Percentiles rank a stretch among this genome's conserved stretches.
Conservation (phyloP, 768 basidiomycete genomes). For the Mycena amicta region DNA sequence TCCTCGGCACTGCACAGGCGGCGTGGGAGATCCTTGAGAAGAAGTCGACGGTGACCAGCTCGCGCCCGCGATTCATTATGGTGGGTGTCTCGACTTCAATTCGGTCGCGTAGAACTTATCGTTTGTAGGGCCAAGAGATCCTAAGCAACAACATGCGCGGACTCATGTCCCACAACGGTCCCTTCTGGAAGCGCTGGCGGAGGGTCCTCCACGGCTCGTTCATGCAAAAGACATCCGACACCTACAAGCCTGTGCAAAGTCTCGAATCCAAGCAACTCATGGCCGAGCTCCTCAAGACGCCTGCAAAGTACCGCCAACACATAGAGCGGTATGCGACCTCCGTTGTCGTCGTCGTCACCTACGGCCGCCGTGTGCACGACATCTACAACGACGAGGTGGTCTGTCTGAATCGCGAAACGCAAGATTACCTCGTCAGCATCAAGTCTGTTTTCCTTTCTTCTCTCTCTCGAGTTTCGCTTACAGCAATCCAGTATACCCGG, state of each 20-base stretch:
- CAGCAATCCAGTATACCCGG: conserved; percentile 42
- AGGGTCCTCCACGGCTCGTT: conserved; percentile 44
- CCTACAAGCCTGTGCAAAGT: conserved; percentile 49
- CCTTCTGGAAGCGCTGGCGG: conserved; percentile 51
- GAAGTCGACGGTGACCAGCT: conserved; percentile 49
- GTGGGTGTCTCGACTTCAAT: conserved; percentile 28
- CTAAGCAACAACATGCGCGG: conserved; percentile 49
- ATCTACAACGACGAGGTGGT: conserved; percentile 51
- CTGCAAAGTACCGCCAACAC: conserved; percentile 38
- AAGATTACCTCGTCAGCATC: conserved; percentile 29
- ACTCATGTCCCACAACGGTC: conserved; percentile 45
- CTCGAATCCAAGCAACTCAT: conserved; percentile 49
- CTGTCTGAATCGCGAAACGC: conserved; percentile 18
- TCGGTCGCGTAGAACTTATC: not conserved
- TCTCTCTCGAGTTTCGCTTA: not conserved
- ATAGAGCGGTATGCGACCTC: conserved; percentile 43
- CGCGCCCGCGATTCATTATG: conserved; percentile 49
- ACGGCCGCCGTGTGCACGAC: conserved; percentile 43
- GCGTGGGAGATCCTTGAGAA: conserved; percentile 53
- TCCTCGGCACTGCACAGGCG: conserved; percentile 47
- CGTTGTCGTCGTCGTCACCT: conserved; percentile 46
- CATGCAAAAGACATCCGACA: conserved; percentile 37
- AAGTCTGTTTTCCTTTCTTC: conserved; percentile 29
- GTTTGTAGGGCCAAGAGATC: conserved; percentile 42
- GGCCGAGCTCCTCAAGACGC: conserved; percentile 42